Percentiles rank a stretch among this genome's conserved stretches.
phyloP scores from a whole-genome alignment of 352 stramenopile species.

The Pythium utonaiense region DNA sequence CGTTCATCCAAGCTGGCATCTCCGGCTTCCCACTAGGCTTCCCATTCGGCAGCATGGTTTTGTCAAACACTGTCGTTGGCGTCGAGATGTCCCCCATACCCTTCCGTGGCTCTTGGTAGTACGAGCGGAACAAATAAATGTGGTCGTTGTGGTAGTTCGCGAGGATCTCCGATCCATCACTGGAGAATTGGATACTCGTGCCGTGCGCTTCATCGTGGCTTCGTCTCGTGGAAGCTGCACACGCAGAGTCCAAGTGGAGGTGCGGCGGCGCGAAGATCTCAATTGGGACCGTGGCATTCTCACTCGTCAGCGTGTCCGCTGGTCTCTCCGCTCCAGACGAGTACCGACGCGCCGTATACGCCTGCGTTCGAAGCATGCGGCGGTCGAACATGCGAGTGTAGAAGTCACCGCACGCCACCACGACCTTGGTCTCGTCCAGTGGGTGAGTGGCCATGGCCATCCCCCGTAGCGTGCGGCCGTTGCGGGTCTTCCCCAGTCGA shows the following conservation, averaged over 20 bases:
- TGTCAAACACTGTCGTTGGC: constrained; percentile 11
- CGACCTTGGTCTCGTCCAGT: constrained; percentile 68
- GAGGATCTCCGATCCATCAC: constrained; percentile 59
- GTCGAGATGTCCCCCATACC: background rate
- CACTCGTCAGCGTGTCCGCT: constrained; percentile 11
- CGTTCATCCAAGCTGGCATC: constrained; percentile 14
- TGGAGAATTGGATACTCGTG: constrained; percentile 81
- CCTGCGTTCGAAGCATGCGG: constrained; percentile 66
- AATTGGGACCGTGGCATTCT: constrained; percentile 38
- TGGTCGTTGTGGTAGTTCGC: constrained; percentile 86
- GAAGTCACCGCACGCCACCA: constrained; percentile 71
- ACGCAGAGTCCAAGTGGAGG: constrained; percentile 61
- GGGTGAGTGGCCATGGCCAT: constrained; percentile 77
- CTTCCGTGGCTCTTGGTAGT: constrained; percentile 16
- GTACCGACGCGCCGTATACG: constrained; percentile 7
- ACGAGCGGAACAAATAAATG: constrained; percentile 77
- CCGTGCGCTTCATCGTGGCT: constrained; percentile 60
- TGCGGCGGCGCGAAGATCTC: constrained; percentile 76
- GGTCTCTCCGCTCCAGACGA: background rate
- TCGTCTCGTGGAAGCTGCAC: constrained; percentile 32
- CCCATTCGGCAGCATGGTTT: constrained; percentile 4
- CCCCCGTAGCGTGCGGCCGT: constrained; percentile 40
- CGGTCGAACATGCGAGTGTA: constrained; percentile 78
- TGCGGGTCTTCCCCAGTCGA: constrained; percentile 51
- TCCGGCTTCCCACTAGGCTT: background rate